Base-by-base conservation (phyloP, 805 yeast species). In the Suhomyces pyralidae region DNA sequence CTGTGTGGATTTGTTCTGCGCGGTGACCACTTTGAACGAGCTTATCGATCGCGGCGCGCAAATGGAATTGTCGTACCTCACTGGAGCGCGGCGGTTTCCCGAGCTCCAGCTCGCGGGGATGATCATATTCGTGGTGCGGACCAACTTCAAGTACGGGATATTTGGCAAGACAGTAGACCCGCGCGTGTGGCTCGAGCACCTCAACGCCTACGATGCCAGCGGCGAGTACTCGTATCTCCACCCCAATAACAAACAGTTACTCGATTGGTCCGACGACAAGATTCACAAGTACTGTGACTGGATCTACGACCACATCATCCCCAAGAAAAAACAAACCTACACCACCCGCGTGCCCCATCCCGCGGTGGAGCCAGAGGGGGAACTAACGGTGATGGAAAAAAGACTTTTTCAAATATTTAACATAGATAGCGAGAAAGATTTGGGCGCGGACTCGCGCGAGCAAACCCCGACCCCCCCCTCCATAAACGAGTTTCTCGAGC, bases 201-300 rank as follows among this genome's bases (percentile, higher is more conserved):
- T 55, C 28, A 53, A 25, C 19, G 51, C 58, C 36, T 58, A 53
- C 43, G 68, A 64, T 45, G 28, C 60, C 49, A 57, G 58, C 26
- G 54, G 60, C 25, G 62, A 63, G 26, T 55, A 56, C 28, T 50
- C 58, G 12, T 59, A 34, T 45, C 44, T 45, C 15, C 52, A 54
- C 44, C 44, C 53, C 48, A 55, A 57, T 25, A 51, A 55, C n/a
- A 51, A 52, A 5, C 76, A 76, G 14, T 60, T 84, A 3, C 48
- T 74, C 9, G 62, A 66, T 12, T 82, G 90, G 86, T 68, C 74
- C 42, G 76, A 77, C n/a, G 59, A 61, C 2, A 70, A 79, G 51
- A 71, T 77, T 2, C 72, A 73, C 3, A 64, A 71, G 25, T 86
- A 83, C 63, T 63, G 84, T 25, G 69, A 76, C 20, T 81, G 86